phyloP scores from a whole-genome alignment of 2,329 filamentous ascomycete genomes.

The Xylaria sp. region DNA sequence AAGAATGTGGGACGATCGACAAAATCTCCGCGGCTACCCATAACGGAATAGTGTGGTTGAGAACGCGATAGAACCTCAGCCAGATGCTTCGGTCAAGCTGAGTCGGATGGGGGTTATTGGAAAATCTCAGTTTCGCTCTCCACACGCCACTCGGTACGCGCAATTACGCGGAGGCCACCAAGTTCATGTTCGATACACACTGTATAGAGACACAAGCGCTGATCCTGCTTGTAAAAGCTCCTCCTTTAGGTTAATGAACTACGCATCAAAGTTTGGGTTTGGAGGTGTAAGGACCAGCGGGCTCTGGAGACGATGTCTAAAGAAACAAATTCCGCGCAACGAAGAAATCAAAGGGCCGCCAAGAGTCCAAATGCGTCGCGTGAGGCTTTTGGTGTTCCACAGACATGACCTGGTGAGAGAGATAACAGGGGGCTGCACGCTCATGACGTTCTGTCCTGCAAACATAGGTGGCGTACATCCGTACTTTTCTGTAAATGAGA shows the following conservation, averaged over 20 bases:
- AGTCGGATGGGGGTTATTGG: constrained; percentile 3
- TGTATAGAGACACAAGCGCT: constrained; percentile 11
- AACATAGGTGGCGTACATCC: constrained; percentile 7
- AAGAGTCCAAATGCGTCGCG: constrained; percentile 29
- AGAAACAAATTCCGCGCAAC: constrained; percentile 9
- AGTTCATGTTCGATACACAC: neutral
- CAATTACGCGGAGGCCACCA: constrained; percentile 7
- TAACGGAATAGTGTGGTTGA: constrained; percentile 36
- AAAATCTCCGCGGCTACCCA: constrained; percentile 35
- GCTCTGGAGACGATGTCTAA: neutral
- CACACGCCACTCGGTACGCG: constrained; percentile 5
- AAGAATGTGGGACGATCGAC: constrained; percentile 40
- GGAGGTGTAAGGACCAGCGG: neutral
- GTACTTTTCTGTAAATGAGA: constrained; percentile 17
- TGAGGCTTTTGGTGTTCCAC: constrained; percentile 32
- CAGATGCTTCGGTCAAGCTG: constrained; percentile 25
- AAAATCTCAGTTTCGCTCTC: constrained; percentile 7
- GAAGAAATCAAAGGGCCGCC: constrained; percentile 6
- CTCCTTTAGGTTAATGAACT: constrained; percentile 5
- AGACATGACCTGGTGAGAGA: constrained; percentile 10
- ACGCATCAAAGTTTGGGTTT: neutral
- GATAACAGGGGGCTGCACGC: constrained; percentile 2
- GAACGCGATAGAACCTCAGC: constrained; percentile 34
- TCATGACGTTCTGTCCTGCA: constrained; percentile 10
- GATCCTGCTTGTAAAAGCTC: neutral